Evolutionary conservation across 2,329 filamentous ascomycete genomes (phyloP).

Genomic region (Botrytis aclada): DNA sequence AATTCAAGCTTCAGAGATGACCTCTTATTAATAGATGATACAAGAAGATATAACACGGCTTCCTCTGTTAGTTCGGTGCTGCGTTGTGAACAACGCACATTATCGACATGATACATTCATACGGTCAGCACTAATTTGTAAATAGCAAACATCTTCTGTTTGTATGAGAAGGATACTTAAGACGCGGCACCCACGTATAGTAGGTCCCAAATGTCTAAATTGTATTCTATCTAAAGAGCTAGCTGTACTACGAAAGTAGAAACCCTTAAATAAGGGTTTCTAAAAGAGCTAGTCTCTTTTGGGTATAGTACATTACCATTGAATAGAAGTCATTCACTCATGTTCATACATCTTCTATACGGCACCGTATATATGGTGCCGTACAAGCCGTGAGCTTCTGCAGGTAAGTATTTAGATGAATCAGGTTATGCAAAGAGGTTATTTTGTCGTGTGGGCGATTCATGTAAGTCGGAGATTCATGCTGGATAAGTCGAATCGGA

Average conservation of each 20-base stretch:
- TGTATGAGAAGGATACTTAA: too few relatives aligned
- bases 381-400: neutral
- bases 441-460: neutral
- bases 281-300: too few relatives aligned
- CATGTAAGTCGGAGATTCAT: neutral
- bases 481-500: neutral
- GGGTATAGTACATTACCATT: too few relatives aligned
- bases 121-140: neutral
- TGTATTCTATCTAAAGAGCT: too few relatives aligned
- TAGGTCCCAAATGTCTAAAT: too few relatives aligned
- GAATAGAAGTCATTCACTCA: too few relatives aligned
- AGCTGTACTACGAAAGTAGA: too few relatives aligned
- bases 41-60: neutral
- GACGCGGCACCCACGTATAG: too few relatives aligned
- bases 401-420: too few relatives aligned
- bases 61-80: neutral
- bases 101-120: neutral
- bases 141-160: too few relatives aligned
- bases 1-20: neutral
- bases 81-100: rapidly evolving
- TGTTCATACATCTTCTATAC: neutral
- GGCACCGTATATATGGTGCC: neutral
- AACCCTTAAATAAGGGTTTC: too few relatives aligned
- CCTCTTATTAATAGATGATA: neutral
- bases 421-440: neutral